These are phyloP conservation scores for Apocynum venetum DNA, from an alignment of 257 asterid species.

Conservation along the genomic window DNA sequence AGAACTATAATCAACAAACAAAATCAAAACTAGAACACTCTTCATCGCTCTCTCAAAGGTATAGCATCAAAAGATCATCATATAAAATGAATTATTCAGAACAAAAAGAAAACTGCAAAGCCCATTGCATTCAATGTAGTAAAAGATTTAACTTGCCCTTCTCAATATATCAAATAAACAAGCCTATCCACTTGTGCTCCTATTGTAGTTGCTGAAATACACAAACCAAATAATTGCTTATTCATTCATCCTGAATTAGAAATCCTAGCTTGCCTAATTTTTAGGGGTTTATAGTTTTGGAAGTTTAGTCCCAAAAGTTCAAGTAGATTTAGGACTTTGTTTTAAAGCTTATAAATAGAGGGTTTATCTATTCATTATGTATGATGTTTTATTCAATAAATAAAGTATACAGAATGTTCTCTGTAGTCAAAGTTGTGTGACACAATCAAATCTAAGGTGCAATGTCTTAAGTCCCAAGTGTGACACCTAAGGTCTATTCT, in stretches of 20 bases:
- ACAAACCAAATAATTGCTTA: not conserved
- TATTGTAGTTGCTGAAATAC: not conserved
- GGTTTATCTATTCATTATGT: too few species aligned
- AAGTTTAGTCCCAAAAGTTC: not conserved
- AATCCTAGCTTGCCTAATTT: not conserved
- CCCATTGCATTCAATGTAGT: not conserved
- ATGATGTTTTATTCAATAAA: not conserved
- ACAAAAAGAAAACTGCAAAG: not conserved
- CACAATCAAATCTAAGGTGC: not conserved
- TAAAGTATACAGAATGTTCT: too few species aligned
- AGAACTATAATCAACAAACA: constrained; percentile 11
- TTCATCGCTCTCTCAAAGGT: not conserved
- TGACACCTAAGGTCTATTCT: not conserved
- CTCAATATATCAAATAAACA: not conserved
- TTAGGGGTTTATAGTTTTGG: not conserved
- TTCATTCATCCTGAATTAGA: not conserved
- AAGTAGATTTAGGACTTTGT: too few species aligned
- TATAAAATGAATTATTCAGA: not conserved
- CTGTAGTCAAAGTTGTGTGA: not conserved
- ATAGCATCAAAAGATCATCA: not conserved
- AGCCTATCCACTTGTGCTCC: not conserved
- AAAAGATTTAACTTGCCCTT: not conserved
- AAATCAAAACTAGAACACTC: constrained; percentile 6
- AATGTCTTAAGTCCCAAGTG: not conserved
- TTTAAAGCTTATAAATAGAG: too few species aligned